Evolutionary conservation across 441 rosid genomes (phyloP), one percentile per base, ranked within the genome.

Genomic region (Aquilaria agallochum): DNA sequence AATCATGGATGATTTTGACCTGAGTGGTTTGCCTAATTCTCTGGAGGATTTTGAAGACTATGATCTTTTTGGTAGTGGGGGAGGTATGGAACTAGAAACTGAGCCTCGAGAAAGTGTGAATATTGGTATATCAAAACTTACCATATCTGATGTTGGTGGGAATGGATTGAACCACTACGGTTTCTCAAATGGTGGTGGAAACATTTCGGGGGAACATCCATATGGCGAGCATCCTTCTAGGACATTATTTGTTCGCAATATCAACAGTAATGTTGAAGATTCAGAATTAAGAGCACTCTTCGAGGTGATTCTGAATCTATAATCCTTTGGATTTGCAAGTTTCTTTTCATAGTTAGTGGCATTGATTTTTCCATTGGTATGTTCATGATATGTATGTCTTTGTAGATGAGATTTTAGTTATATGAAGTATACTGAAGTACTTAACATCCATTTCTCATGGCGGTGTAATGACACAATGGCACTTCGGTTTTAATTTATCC

Each of bases 201-300:
- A 93, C 4, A 86, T 95, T 30, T 92, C 89, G 55, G 98, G 98
- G 32, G 99, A 95, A 65, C 99, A 95, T 79, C 99, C 99, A 9
- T 89, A 83, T 34, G 99, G 99, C 0, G 99, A 95, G 71, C 99
- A 95, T 80, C 99, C 99, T 45, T 95, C 99, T 0, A 90, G 99
- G 76, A 95, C 99, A 4, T 80, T 95, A 73, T 95, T 95, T 78
- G 98, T 95, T 61, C 82, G 99, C 59, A 95, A 95, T 73, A 95
- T 92, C 49, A 92, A 95, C 68, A 95, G 99, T 64, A 95, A 92
- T 64, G 97, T 95, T 45, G 98, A 95, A 63, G 99, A 95, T 75
- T 76, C 85, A 1, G 99, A 95, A 70, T 66, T 95, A 65, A 82
- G 63, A 77, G 58, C 90, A 67, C 94, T 95, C 67, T 95, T 95